Evolutionary conservation across 2,329 filamentous ascomycete species (phyloP).

Genomic region (Graphiopsis chlorocephala): DNA sequence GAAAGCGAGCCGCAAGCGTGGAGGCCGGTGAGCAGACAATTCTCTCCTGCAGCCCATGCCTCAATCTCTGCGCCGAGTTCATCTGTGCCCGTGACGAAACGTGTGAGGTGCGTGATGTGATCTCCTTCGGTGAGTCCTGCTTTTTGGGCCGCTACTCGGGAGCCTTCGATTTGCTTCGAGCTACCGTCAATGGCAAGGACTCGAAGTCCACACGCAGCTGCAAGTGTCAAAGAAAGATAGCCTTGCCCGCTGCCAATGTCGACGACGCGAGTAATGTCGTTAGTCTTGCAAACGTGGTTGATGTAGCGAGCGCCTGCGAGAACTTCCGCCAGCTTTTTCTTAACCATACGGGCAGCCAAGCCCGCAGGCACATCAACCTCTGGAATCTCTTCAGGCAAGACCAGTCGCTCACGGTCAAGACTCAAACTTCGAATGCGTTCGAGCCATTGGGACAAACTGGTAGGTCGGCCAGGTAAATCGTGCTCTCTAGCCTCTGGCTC

Average conservation of each 20-base stretch:
- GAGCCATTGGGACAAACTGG: conserved; percentile 16
- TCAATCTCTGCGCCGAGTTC: conserved; percentile 8
- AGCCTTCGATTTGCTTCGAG: conserved; percentile 19
- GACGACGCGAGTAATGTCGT: conserved; percentile 15
- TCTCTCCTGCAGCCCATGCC: conserved; percentile 13
- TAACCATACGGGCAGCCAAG: conserved; percentile 16
- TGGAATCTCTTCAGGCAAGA: conserved; percentile 1
- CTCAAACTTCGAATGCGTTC: conserved; percentile 15
- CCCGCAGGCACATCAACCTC: conserved; percentile 9
- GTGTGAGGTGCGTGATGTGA: conserved; percentile 16
- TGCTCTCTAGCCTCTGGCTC: not conserved
- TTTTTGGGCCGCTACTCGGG: conserved; percentile 15
- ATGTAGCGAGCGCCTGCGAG: conserved; percentile 17
- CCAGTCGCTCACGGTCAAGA: conserved; percentile 16
- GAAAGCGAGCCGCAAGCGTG: conserved; percentile 20
- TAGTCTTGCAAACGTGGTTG: conserved; percentile 16
- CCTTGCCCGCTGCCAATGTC: conserved; percentile 21
- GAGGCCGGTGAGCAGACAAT: conserved; percentile 18
- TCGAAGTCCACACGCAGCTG: conserved; percentile 13
- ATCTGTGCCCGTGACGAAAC: conserved; percentile 13
- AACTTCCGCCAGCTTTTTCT: conserved; percentile 20
- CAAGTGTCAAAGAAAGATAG: conserved; percentile 18
- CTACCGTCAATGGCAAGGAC: conserved; percentile 20
- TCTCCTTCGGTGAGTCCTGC: conserved; percentile 16
- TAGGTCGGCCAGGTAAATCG: conserved; percentile 10